Conservation (phyloP, 2,329 filamentous ascomycete species). For the Cytospora leucostoma region DNA sequence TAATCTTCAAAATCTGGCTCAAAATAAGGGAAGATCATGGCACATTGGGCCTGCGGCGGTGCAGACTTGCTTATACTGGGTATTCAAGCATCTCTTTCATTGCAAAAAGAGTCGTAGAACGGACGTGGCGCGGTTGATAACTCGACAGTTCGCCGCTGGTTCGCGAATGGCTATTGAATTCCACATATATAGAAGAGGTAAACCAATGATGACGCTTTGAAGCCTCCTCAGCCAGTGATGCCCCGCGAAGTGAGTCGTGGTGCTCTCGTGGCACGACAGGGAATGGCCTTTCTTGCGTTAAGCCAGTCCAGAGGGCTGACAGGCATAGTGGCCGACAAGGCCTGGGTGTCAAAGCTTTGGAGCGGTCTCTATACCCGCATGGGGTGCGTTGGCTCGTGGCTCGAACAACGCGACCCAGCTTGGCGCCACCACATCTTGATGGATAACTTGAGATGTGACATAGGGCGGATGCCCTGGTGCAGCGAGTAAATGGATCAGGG, state of each 20-base stretch:
- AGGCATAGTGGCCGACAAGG: not conserved
- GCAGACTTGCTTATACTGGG: too few species aligned
- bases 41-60: too few species aligned
- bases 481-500: not conserved
- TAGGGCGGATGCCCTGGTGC: not conserved
- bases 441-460: not conserved
- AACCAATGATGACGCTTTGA: not conserved
- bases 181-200: not conserved
- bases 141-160: conserved; percentile 2
- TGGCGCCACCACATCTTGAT: not conserved
- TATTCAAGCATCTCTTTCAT: too few species aligned
- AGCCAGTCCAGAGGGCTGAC: not conserved
- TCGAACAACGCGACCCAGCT: not conserved
- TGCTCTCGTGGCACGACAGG: conserved; percentile 25
- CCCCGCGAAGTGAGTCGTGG: conserved; percentile 9
- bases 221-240: not conserved
- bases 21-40: too few species aligned
- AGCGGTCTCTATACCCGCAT: not conserved
- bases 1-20: too few species aligned
- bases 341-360: not conserved
- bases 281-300: conserved; percentile 18
- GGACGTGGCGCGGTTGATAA: not conserved
- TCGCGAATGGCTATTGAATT: conserved; percentile 1
- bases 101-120: too few species aligned
- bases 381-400: not conserved